Percentiles rank a stretch among this genome's conserved stretches.
These are phyloP conservation scores for Spiraea crenata DNA, from an alignment of 331 rosid genomes.

Conservation along the genomic window DNA sequence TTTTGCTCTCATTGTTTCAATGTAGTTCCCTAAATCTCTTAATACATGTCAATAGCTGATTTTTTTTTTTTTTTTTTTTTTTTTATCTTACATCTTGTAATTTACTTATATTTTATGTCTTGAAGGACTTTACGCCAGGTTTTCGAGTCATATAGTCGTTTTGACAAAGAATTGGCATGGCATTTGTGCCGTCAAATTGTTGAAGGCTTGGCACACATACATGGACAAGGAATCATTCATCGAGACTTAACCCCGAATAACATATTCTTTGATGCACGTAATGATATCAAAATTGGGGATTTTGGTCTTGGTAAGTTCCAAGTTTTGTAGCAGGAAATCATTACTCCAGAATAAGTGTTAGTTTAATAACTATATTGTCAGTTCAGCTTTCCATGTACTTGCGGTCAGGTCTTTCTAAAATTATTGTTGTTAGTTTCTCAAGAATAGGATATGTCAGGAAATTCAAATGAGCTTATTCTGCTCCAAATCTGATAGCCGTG, in stretches of 20 bases:
- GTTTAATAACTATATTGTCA: not conserved
- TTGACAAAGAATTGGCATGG: conserved; percentile 84
- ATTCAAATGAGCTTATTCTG: not conserved
- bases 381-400: not conserved
- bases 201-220: conserved; percentile 97
- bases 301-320: conserved; percentile 89
- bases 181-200: conserved; percentile 92
- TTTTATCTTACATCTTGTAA: not conserved
- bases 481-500: not conserved
- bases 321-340: conserved; percentile 20
- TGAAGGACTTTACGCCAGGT: conserved; percentile 83
- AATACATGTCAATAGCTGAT: not conserved
- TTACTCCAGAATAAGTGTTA: conserved; percentile 3
- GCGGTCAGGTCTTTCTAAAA: not conserved
- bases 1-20: not conserved
- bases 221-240: conserved; percentile 95
- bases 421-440: not conserved
- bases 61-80: too few relatives aligned
- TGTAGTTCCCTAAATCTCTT: not conserved
- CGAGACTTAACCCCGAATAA: conserved; percentile 94
- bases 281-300: conserved; percentile 95
- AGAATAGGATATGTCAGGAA: not conserved
- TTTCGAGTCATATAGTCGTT: conserved; percentile 71
- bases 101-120: conserved; percentile 21
- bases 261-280: conserved; percentile 97